Evolutionary conservation across 441 rosid species (phyloP), one percentile per base, ranked within the genome.

Genomic region (Bruguiera hainesii): DNA sequence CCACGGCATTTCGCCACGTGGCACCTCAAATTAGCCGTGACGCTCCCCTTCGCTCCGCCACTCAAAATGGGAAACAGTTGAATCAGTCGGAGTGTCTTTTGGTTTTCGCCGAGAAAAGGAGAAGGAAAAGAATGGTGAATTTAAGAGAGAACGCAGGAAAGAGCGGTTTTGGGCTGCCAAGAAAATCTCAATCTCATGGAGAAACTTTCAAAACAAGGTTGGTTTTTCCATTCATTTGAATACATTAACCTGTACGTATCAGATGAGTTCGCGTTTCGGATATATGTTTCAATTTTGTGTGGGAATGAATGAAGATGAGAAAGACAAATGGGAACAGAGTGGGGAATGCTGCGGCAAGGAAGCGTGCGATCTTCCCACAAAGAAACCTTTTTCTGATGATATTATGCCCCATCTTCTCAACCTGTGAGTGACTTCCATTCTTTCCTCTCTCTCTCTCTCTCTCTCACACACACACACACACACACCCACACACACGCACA

Each of bases 321-420:
- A 67, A 23, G 65, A 48, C 35, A 74, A 29, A 63, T 60, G 23
- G 83, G 85, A 75, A 66, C 76, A 64, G n/a, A 72, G 19, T 56
- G 72, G 81, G 76, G 91, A 84, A 64, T 37, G 81, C 65, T 25
- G 35, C 39, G 73, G 74, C 33, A 81, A 83, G 75, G 83, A 76
- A 67, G 86, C 86, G 30, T 81, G 72, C 46, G 89, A 86, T 13
- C 59, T 26, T 62, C 62, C 51, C 20, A 28, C 69, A 29, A 20
- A 26, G 25, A 73, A 63, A 55, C 71, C 60, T 5, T 65, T 78
- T 37, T 75, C 93, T 68, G 88, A 83, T 69, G 50, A 57, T 62
- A 77, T 89, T 66, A 76, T 92, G 63, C 95, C 96, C 71, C 98
- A 87, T 68, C 70, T 92, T 65, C 93, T 89, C 66, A 92, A 87